Percentiles rank a stretch among this genome's conserved stretches.
Evolutionary conservation across 352 stramenopile genomes (phyloP).

Genomic region (Phytophthora kernoviae): DNA sequence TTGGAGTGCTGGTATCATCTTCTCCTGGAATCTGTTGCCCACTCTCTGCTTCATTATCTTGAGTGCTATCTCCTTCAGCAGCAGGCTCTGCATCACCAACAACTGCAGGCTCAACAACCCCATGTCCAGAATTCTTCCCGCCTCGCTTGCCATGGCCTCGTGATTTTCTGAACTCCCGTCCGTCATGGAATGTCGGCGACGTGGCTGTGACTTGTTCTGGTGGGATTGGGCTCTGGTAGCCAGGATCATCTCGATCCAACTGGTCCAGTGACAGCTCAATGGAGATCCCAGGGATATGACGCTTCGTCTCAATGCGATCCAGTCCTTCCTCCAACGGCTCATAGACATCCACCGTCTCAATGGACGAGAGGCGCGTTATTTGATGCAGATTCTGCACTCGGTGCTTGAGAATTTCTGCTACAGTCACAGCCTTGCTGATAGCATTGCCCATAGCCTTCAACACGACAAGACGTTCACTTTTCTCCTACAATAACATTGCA

Average conservation of each 20-base stretch:
- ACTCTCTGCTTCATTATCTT: slow-evolving; percentile 8
- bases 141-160: slow-evolving; percentile 27
- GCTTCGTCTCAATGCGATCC: slow-evolving; percentile 75
- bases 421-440: slow-evolving; percentile 86
- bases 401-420: slow-evolving; percentile 86
- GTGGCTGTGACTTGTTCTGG: slow-evolving; percentile 50
- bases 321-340: slow-evolving; percentile 87
- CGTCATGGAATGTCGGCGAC: slow-evolving; percentile 40
- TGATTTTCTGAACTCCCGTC: slow-evolving; percentile 36
- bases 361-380: slow-evolving; percentile 78
- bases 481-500: slow-evolving; percentile 45
- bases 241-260: slow-evolving; percentile 58
- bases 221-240: slow-evolving; percentile 79
- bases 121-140: slow-evolving; percentile 13
- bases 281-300: slow-evolving; percentile 75
- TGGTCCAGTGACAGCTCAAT: slow-evolving; percentile 75
- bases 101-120: slow-evolving; percentile 3
- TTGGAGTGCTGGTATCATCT: slow-evolving; percentile 15
- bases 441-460: slow-evolving; percentile 85
- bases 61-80: neutral
- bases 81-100: slow-evolving; percentile 9
- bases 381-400: slow-evolving; percentile 73
- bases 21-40: slow-evolving; percentile 18
- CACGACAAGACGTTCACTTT: slow-evolving; percentile 63
- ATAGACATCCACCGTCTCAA: slow-evolving; percentile 84